Base-by-base conservation (phyloP, 2,329 filamentous ascomycete genomes). In the Trichoderma sp. region DNA sequence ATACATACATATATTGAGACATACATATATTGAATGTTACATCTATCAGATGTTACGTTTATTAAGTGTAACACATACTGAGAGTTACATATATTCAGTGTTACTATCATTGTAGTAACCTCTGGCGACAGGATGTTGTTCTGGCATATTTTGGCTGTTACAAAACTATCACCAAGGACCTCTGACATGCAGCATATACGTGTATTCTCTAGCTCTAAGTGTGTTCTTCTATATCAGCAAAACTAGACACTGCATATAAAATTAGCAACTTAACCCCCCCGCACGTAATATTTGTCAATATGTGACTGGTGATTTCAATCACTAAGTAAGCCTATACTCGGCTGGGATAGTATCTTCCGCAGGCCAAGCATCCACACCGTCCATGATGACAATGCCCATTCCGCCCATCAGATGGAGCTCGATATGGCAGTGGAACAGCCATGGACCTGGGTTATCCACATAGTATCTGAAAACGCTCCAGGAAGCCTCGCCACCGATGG, bases 351-450 rank as follows among this genome's bases (percentile, higher is more conserved):
- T 36, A 8, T 70, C 70, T 57, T 57, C 32, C 0, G 84, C 64
- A 0, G 84, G 84, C 81, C 83, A 84, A 0, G 76, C 76, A 69
- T 86, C 84, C 0, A 84, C 70, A 0, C 83, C 85, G 61, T 87
- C 85, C 73, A 84, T 81, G 55, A 89, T 82, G 1, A 84, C 84
- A 78, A 88, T 78, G 28, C 81, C 81, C 87, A 89, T 90, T 3
- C 88, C 88, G 3, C 87, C 87, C 39, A 81, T 78, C 72, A 88
- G 78, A 73, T 89, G 88, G 36, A 83, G 84, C 75, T 85, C 81
- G 50, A 88, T 85, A 76, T 89, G 87, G 73, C 87, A 89, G 73
- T 89, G 87, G 4, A 89, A 75, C 28, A 88, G 74, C 82, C 85
- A 89, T 0, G 86, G 81, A 0, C 87, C 87, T 3, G 87, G 86